A percentile compares a stretch with the other conserved stretches of the same genome.
Conservation (phyloP, 768 basidiomycete species). For the Pleurotus salmoneostramineus region DNA sequence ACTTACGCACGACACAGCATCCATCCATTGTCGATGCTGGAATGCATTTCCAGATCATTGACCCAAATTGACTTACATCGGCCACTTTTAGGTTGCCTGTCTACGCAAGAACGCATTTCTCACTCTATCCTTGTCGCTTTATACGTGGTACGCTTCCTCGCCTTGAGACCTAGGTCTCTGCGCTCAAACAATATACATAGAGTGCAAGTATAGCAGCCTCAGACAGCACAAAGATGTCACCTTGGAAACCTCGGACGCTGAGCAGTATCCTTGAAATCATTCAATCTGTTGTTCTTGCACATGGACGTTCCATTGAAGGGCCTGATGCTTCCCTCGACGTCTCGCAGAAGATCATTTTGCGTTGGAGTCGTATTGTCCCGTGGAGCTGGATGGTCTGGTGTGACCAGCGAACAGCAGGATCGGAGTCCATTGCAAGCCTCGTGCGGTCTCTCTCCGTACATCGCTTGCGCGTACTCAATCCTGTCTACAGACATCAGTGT, state of each 20-base stretch:
- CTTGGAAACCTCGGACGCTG: slow-evolving; percentile 45
- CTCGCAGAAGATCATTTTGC: slow-evolving; percentile 48
- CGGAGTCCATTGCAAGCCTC: slow-evolving; percentile 44
- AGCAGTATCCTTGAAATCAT: slow-evolving; percentile 41
- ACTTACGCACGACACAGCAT: slow-evolving; percentile 19
- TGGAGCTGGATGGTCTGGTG: slow-evolving; percentile 69
- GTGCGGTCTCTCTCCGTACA: slow-evolving; percentile 28
- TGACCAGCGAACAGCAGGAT: slow-evolving; percentile 45
- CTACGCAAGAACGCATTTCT: slow-evolving; percentile 25
- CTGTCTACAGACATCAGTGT: slow-evolving; percentile 41
- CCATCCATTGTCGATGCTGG: slow-evolving; percentile 12
- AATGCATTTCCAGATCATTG: slow-evolving; percentile 15
- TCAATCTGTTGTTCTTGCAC: slow-evolving; percentile 27
- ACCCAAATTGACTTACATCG: slow-evolving; percentile 10
- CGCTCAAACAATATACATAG: not conserved
- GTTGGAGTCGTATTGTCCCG: slow-evolving; percentile 50
- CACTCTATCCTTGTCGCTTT: slow-evolving; percentile 38
- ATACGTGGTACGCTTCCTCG: slow-evolving; percentile 26
- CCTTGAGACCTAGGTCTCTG: not conserved
- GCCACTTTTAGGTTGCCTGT: slow-evolving; percentile 15
- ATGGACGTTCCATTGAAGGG: slow-evolving; percentile 13
- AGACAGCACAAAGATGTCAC: slow-evolving; percentile 9
- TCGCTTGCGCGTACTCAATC: not conserved
- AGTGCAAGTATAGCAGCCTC: not conserved
- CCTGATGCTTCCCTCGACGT: slow-evolving; percentile 27